Percentiles rank a stretch among this genome's conserved stretches.
phyloP scores from a whole-genome alignment of 2,329 filamentous ascomycete species.

The Trichoderma aggressivum region DNA sequence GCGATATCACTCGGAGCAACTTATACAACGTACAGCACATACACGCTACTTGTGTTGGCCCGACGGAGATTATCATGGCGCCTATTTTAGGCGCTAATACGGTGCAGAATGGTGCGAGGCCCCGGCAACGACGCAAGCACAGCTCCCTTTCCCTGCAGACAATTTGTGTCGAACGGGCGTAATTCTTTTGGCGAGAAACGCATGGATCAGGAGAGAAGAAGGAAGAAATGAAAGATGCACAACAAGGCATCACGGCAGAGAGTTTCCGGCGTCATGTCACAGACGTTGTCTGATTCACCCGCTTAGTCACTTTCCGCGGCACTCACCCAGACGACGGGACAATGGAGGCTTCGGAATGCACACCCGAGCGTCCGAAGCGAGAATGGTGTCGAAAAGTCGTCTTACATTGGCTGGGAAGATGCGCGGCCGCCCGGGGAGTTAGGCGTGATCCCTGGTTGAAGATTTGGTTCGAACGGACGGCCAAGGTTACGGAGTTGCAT shows the following conservation, averaged over 20 bases:
- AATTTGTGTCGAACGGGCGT: background rate
- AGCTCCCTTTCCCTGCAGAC: background rate
- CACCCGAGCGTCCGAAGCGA: background rate
- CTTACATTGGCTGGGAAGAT: background rate
- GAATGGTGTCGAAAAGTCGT: background rate
- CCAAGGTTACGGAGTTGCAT: background rate
- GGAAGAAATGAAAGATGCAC: background rate
- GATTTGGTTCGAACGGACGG: background rate
- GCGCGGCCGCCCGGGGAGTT: background rate
- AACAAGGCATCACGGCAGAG: background rate
- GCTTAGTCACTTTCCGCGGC: background rate
- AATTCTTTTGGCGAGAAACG: background rate
- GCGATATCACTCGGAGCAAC: background rate
- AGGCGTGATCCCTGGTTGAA: background rate
- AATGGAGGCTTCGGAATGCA: background rate
- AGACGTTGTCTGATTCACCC: background rate
- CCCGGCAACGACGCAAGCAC: background rate
- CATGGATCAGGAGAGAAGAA: background rate
- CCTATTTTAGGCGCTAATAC: background rate
- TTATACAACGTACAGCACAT: background rate
- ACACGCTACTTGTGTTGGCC: background rate
- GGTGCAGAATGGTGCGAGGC: no score
- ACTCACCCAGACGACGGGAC: background rate
- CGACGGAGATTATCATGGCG: background rate
- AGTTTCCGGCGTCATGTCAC: background rate